Conservation (phyloP, 1,284 basidiomycete genomes). For the Irpex sp. region DNA sequence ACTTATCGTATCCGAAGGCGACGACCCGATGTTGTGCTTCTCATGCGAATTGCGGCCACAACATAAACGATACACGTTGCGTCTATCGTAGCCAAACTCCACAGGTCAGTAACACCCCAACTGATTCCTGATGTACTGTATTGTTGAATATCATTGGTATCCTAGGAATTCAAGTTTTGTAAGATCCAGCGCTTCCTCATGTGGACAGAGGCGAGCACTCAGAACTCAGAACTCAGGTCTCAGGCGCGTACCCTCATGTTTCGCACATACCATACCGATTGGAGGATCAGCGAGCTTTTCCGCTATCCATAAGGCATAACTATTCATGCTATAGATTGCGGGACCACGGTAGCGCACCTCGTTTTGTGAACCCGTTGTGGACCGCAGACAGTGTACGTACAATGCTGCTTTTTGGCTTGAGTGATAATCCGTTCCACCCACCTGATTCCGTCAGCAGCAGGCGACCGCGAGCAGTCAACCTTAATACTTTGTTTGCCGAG, state of each 20-base stretch:
- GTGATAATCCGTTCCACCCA: background rate
- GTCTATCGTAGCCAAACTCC: no score
- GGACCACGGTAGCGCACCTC: background rate
- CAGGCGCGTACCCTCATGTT: no score
- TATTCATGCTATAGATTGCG: background rate
- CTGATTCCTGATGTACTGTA: no score
- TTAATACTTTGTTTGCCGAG: background rate
- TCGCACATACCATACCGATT: no score
- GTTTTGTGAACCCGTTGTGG: no score
- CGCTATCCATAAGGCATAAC: background rate
- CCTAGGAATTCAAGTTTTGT: no score
- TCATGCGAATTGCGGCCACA: background rate
- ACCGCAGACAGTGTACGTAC: background rate
- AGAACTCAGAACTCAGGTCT: background rate
- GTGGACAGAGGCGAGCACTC: background rate
- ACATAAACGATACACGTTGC: background rate
- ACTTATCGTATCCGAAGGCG: background rate
- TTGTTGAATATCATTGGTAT: no score
- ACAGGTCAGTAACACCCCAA: no score
- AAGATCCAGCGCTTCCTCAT: background rate
- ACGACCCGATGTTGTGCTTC: background rate
- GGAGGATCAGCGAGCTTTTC: background rate
- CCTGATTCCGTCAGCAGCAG: background rate
- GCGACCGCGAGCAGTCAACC: background rate
- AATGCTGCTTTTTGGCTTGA: background rate